These are phyloP conservation scores for Nothophytophthora sp. DNA, from an alignment of 352 stramenopile genomes.

Conservation along the genomic window DNA sequence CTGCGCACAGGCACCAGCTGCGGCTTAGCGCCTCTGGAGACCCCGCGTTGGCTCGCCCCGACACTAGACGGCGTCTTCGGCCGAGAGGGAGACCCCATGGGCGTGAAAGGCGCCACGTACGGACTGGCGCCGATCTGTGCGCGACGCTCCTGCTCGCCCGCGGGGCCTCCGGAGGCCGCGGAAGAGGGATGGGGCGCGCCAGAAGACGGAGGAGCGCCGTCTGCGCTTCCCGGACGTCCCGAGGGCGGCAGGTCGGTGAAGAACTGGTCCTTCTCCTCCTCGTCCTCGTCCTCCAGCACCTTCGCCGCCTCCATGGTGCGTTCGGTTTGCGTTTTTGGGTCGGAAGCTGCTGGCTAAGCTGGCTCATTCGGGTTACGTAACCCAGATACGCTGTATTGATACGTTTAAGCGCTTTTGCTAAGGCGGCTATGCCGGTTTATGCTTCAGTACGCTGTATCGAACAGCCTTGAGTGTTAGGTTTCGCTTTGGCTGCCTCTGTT, in stretches of 20 bases:
- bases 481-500: no score
- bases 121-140: slow-evolving; percentile 65
- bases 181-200: slow-evolving; percentile 19
- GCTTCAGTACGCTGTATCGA: no score
- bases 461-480: no score
- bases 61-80: slow-evolving; percentile 59
- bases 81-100: slow-evolving; percentile 52
- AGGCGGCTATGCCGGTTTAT: no score
- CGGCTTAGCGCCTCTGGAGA: slow-evolving; percentile 36
- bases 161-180: slow-evolving; percentile 13
- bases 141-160: slow-evolving; percentile 47
- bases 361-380: no score
- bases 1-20: slow-evolving; percentile 58
- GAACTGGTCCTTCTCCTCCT: slow-evolving; percentile 30
- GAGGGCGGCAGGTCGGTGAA: slow-evolving; percentile 23
- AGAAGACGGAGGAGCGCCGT: neutral
- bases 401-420: no score
- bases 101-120: slow-evolving; percentile 71
- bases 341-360: no score
- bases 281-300: slow-evolving; percentile 21
- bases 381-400: no score
- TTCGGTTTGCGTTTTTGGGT: no score
- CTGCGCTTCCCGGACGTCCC: slow-evolving; percentile 1
- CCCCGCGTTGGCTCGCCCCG: slow-evolving; percentile 13
- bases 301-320: slow-evolving; percentile 19